phyloP scores from a whole-genome alignment of 164 flowering plant species.

The Piper longum region DNA sequence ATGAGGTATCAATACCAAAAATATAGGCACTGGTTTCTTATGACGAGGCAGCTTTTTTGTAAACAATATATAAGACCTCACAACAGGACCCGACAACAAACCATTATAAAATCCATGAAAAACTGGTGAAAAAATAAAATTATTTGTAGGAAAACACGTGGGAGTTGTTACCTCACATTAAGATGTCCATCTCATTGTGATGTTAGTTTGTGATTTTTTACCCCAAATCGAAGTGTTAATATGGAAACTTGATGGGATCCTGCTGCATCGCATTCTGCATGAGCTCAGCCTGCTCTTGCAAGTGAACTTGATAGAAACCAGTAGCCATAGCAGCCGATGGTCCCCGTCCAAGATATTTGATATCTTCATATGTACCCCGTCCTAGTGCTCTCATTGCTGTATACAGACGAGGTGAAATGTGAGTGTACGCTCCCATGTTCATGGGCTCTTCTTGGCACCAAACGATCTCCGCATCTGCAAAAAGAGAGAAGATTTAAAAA shows the following conservation, averaged over 20 bases:
- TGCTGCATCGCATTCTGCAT: conserved; percentile 62
- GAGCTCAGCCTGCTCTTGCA: conserved; percentile 61
- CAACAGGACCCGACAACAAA: too few relatives aligned
- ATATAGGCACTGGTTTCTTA: too few relatives aligned
- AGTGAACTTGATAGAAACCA: conserved; percentile 55
- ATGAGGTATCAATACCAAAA: too few relatives aligned
- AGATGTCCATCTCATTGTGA: too few relatives aligned
- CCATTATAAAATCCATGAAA: too few relatives aligned
- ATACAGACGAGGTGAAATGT: conserved; percentile 62
- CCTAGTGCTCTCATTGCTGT: conserved; percentile 70
- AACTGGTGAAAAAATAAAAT: too few relatives aligned
- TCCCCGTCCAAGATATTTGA: conserved; percentile 39
- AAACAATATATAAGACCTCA: too few relatives aligned
- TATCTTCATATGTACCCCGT: conserved; percentile 55
- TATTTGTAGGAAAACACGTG: too few relatives aligned
- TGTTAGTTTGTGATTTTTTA: too few relatives aligned
- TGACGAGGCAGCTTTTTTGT: too few relatives aligned
- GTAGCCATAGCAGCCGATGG: conserved; percentile 81
- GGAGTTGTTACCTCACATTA: too few relatives aligned
- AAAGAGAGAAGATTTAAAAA: too few relatives aligned
- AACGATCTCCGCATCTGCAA: conserved; percentile 79
- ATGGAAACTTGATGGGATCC: conserved; percentile 29
- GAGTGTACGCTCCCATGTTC: conserved; percentile 91
- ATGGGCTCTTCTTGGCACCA: conserved; percentile 99
- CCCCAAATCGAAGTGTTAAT: background rate